Evolutionary conservation across 2,329 filamentous ascomycete species (phyloP).

Genomic region (Cladophialophora bantiana): DNA sequence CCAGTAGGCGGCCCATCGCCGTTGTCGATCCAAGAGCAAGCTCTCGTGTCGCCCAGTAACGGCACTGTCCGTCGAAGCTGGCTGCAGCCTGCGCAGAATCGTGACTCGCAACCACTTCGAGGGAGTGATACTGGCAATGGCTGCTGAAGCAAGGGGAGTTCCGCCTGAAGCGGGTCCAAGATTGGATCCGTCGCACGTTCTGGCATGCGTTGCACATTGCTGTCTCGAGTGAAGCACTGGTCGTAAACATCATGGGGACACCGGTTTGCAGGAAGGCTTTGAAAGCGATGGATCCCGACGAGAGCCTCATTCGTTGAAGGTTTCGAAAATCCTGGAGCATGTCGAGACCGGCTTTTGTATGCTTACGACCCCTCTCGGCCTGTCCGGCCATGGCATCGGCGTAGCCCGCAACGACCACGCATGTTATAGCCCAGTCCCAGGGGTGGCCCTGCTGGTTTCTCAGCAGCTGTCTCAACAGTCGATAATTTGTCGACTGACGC

Average conservation of each 20-base stretch:
- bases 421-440: conserved; percentile 2
- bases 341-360: conserved; percentile 1
- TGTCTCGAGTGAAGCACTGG: not conserved
- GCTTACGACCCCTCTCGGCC: not conserved
- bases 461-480: conserved; percentile 1
- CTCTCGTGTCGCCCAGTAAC: not conserved
- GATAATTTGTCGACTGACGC: conserved; percentile 1
- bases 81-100: not conserved
- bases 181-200: not conserved
- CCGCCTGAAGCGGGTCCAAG: not conserved
- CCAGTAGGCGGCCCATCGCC: conserved; percentile 4
- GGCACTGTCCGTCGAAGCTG: not conserved
- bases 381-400: not conserved
- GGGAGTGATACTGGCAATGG: not conserved
- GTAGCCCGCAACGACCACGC: conserved; percentile 1
- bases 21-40: not conserved
- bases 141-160: not conserved
- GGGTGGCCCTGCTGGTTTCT: not conserved
- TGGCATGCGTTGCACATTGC: not conserved
- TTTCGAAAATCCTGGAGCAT: conserved; percentile 7
- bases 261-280: conserved; percentile 4
- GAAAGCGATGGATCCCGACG: conserved; percentile 4
- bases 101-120: not conserved
- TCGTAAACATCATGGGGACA: not conserved
- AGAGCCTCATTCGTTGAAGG: not conserved